Percentiles rank a stretch among this genome's conserved stretches.
Conservation (phyloP, 164 flowering plant species). For the Saururus chinensis region DNA sequence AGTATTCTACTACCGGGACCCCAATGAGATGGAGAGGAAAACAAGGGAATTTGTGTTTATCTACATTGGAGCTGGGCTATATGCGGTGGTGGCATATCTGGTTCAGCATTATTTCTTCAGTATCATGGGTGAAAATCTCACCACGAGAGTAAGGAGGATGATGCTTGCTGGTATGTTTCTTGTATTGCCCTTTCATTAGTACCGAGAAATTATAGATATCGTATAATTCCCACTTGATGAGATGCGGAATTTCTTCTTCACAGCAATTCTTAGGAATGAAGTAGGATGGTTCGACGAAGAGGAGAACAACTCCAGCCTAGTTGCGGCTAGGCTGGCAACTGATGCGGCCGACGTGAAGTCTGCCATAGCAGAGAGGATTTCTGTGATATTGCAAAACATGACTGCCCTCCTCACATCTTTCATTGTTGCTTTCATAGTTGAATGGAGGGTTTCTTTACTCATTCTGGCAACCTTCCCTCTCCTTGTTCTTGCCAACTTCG, state of each 20-base stretch:
- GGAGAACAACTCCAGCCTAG: constrained; percentile 87
- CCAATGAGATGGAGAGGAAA: constrained; percentile 64
- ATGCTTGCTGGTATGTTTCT: constrained; percentile 79
- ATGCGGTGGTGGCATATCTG: constrained; percentile 84
- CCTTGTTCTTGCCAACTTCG: constrained; percentile 88
- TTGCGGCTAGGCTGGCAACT: constrained; percentile 82
- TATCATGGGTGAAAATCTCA: constrained; percentile 94
- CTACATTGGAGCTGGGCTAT: constrained; percentile 85
- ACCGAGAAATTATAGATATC: background rate
- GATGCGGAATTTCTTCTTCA: background rate
- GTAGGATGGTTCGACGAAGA: constrained; percentile 99
- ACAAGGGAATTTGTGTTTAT: constrained; percentile 86
- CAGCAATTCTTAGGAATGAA: constrained; percentile 93
- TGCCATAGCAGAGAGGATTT: constrained; percentile 91
- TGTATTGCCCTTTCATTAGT: background rate
- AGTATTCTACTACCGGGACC: constrained; percentile 83
- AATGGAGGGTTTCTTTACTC: constrained; percentile 98
- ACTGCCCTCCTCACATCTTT: constrained; percentile 95
- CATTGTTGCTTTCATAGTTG: constrained; percentile 89
- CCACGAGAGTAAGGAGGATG: constrained; percentile 94
- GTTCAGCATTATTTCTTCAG: constrained; percentile 96
- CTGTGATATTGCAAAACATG: constrained; percentile 96
- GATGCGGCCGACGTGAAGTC: constrained; percentile 97
- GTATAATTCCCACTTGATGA: background rate
- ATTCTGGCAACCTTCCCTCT: constrained; percentile 88